These are phyloP conservation scores for Acanthamoeba triangularis DNA, from an alignment of 208 protist species.

Conservation along the genomic window DNA sequence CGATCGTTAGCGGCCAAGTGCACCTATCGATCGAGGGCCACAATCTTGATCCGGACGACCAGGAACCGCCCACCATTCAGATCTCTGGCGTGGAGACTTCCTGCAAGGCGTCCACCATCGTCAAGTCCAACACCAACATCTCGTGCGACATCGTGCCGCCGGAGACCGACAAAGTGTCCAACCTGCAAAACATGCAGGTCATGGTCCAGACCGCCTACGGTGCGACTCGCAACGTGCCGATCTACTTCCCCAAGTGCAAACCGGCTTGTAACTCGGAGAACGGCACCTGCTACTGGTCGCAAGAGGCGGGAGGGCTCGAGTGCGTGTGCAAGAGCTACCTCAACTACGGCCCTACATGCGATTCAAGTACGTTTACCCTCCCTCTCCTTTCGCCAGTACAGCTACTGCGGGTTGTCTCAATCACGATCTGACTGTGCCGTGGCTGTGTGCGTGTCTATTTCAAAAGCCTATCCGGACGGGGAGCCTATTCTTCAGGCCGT, in stretches of 20 bases:
- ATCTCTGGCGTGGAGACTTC: no score
- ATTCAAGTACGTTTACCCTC: not conserved
- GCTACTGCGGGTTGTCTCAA: not conserved
- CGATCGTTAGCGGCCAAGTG: no score
- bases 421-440: not conserved
- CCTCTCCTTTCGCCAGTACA: not conserved
- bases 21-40: no score
- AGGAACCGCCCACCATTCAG: no score
- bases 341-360: not conserved
- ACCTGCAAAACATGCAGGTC: not conserved
- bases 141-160: no score
- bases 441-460: not conserved
- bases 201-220: not conserved
- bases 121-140: no score
- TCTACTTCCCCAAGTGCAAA: not conserved
- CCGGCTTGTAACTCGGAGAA: not conserved
- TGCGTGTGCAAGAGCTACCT: slow-evolving; percentile 9
- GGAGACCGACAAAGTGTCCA: not conserved
- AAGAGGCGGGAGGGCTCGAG: not conserved
- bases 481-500: slow-evolving; percentile 9
- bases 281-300: slow-evolving; percentile 6
- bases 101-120: no score
- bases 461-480: slow-evolving; percentile 25
- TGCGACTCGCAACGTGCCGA: not conserved
- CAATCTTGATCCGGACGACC: no score